Evolutionary conservation across 2,329 filamentous ascomycete species (phyloP).

Genomic region (Calycina marina): DNA sequence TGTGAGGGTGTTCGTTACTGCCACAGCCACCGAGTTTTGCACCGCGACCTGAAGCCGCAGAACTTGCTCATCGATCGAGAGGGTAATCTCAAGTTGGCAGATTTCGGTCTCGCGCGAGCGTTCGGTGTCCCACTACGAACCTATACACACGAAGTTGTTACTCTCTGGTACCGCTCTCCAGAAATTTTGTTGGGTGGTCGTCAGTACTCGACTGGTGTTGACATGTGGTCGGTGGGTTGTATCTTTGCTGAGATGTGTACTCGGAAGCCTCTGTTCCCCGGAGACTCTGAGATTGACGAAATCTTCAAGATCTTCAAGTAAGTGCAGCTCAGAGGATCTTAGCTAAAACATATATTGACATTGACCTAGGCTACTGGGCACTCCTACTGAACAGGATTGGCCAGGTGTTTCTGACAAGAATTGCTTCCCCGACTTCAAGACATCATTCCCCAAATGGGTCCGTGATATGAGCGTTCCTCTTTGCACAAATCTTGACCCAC

Average conservation of each 20-base stretch:
- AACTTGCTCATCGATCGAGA: constrained; percentile 77
- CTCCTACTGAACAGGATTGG: constrained; percentile 70
- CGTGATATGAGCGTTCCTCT: constrained; percentile 51
- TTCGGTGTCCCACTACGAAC: constrained; percentile 85
- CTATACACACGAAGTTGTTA: constrained; percentile 92
- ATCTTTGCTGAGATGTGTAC: constrained; percentile 98
- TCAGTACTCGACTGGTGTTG: constrained; percentile 85
- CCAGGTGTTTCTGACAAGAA: constrained; percentile 57
- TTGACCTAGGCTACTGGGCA: constrained; percentile 67
- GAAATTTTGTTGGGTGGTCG: constrained; percentile 83
- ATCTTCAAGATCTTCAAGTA: constrained; percentile 92
- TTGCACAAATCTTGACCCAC: constrained; percentile 58
- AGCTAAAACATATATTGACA: constrained; percentile 14
- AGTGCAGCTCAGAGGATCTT: constrained; percentile 19
- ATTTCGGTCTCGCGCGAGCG: constrained; percentile 79
- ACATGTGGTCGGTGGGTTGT: constrained; percentile 92
- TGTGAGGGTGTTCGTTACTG: constrained; percentile 77
- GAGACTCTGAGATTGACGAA: constrained; percentile 85
- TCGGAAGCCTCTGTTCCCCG: constrained; percentile 80
- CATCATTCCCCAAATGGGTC: constrained; percentile 83
- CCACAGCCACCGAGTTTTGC: constrained; percentile 74
- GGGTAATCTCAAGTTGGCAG: constrained; percentile 78
- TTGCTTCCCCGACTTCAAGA: constrained; percentile 88
- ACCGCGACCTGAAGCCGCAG: constrained; percentile 82
- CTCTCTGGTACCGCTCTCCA: constrained; percentile 81